Conservation (phyloP, 805 yeast genomes). For the Lipomyces japonicus region DNA sequence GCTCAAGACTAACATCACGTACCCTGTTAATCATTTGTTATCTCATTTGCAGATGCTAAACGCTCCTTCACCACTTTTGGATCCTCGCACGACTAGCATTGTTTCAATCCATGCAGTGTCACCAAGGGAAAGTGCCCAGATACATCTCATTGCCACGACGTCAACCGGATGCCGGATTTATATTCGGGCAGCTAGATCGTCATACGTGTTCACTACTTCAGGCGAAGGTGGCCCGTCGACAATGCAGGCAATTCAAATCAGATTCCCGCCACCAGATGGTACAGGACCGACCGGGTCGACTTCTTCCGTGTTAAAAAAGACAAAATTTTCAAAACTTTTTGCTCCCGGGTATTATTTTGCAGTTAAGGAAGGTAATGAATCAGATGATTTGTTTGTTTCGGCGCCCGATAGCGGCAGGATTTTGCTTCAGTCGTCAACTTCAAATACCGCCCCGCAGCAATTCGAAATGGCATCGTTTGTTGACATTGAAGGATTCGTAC, state of each 20-base stretch:
- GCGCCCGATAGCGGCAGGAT: slow-evolving; percentile 79
- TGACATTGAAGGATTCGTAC: slow-evolving; percentile 58
- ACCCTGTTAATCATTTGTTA: slow-evolving; percentile 32
- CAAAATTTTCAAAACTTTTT: slow-evolving; percentile 56
- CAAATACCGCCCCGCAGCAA: slow-evolving; percentile 37
- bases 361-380: slow-evolving; percentile 42
- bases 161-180: slow-evolving; percentile 78
- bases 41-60: slow-evolving; percentile 36
- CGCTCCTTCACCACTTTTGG: slow-evolving; percentile 29
- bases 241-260: slow-evolving; percentile 41
- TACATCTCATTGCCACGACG: slow-evolving; percentile 75
- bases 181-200: slow-evolving; percentile 47
- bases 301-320: slow-evolving; percentile 44
- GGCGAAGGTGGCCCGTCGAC: slow-evolving; percentile 35
- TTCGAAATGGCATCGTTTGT: slow-evolving; percentile 79
- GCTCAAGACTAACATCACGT: slow-evolving; percentile 39
- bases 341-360: slow-evolving; percentile 87
- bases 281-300: slow-evolving; percentile 17
- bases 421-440: slow-evolving; percentile 31
- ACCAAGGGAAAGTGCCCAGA: slow-evolving; percentile 59
- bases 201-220: slow-evolving; percentile 24
- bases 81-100: slow-evolving; percentile 37
- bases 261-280: slow-evolving; percentile 44
- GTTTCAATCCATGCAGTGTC: slow-evolving; percentile 61
- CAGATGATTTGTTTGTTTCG: slow-evolving; percentile 59